These are phyloP conservation scores for Cryptococcus sp. DNA, from an alignment of 1,284 basidiomycete species.

Conservation along the genomic window DNA sequence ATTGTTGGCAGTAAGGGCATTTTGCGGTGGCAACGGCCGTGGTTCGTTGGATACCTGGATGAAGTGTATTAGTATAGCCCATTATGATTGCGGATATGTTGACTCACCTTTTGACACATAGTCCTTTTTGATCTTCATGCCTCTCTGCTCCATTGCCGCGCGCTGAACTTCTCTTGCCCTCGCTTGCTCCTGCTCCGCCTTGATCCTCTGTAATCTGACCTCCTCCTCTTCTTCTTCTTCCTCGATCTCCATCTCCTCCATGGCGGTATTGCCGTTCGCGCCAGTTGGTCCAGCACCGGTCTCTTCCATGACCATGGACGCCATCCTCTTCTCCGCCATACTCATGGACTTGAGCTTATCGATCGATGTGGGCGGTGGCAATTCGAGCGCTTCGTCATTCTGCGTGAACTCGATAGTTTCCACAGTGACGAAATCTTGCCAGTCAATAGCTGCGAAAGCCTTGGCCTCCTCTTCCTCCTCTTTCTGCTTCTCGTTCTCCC, in stretches of 20 bases:
- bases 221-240: constrained; percentile 60
- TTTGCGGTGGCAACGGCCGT: constrained; percentile 71
- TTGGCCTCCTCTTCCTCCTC: constrained; percentile 69
- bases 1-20: constrained; percentile 90
- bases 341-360: constrained; percentile 96
- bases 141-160: constrained; percentile 71
- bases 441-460: constrained; percentile 95
- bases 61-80: not conserved
- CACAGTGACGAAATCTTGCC: constrained; percentile 99
- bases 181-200: constrained; percentile 73
- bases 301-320: constrained; percentile 96
- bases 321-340: constrained; percentile 95
- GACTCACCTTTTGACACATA: constrained; percentile 87
- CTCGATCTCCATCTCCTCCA: constrained; percentile 59
- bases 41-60: constrained; percentile 62
- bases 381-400: constrained; percentile 83
- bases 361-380: constrained; percentile 92
- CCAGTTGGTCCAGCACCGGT: constrained; percentile 78
- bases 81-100: not conserved
- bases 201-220: constrained; percentile 63
- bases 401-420: constrained; percentile 98
- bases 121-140: constrained; percentile 96
- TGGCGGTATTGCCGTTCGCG: constrained; percentile 43
- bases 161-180: constrained; percentile 75
- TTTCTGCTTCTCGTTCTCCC: constrained; percentile 81